Evolutionary conservation across 257 asterid genomes (phyloP).

Genomic region (Plantago elongata): DNA sequence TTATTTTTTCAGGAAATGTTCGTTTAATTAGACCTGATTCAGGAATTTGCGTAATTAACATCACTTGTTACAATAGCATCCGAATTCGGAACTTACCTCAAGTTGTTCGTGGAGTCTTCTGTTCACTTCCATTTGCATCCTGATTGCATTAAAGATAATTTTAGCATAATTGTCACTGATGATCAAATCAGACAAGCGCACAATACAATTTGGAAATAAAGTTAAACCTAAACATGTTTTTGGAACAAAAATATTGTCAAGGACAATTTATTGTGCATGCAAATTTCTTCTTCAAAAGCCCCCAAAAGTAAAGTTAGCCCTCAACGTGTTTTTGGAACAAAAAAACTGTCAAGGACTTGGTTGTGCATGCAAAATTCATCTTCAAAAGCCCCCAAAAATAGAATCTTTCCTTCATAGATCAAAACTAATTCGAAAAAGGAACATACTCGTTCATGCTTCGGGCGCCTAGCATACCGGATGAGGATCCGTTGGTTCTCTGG

Average conservation of each 20-base stretch:
- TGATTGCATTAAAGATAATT: slow-evolving; percentile 43
- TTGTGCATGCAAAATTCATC: background rate
- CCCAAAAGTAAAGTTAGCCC: slow-evolving; percentile 9
- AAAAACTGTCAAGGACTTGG: background rate
- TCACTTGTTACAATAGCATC: too few species aligned
- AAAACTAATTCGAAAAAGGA: slow-evolving; percentile 4
- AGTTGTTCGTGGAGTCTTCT: slow-evolving; percentile 93
- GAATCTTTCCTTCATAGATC: background rate
- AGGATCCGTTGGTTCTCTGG: slow-evolving; percentile 69
- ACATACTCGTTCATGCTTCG: slow-evolving; percentile 94
- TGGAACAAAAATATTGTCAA: slow-evolving; percentile 1
- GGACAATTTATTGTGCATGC: background rate
- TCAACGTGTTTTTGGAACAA: slow-evolving; percentile 1
- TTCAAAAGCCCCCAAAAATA: background rate
- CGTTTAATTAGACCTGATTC: too few species aligned
- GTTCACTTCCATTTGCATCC: slow-evolving; percentile 99
- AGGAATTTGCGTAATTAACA: too few species aligned
- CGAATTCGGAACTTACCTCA: slow-evolving; percentile 41
- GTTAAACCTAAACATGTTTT: slow-evolving; percentile 8
- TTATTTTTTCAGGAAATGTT: background rate
- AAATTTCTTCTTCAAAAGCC: slow-evolving; percentile 1
- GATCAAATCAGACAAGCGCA: slow-evolving; percentile 16
- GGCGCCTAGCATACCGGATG: slow-evolving; percentile 73
- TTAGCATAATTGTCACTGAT: slow-evolving; percentile 36
- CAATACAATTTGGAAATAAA: slow-evolving; percentile 25